These are phyloP conservation scores for Acanthamoeba lenticulata DNA, from an alignment of 208 protist genomes.

Conservation along the genomic window DNA sequence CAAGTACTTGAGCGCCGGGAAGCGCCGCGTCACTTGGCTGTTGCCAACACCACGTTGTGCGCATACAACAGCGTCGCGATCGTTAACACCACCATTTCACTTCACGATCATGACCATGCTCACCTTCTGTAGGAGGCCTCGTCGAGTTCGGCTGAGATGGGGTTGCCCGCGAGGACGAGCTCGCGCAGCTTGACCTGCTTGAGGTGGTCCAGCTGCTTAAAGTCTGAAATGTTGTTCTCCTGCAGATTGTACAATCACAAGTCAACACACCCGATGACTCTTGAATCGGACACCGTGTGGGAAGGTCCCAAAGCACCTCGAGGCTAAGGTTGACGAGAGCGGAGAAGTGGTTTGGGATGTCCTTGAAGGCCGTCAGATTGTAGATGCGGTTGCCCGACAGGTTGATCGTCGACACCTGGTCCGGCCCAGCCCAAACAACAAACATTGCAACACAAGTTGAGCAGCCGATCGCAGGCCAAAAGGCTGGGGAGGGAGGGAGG, in stretches of 20 bases:
- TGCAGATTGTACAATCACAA: neutral
- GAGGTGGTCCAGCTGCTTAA: slow-evolving; percentile 61
- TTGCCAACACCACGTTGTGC: no score
- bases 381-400: slow-evolving; percentile 32
- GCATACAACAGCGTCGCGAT: neutral
- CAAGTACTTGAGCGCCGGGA: slow-evolving; percentile 62
- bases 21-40: slow-evolving; percentile 64
- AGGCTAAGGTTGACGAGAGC: slow-evolving; percentile 49
- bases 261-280: no score
- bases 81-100: neutral
- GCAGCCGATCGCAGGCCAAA: neutral
- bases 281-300: no score
- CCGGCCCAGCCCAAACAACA: neutral
- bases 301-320: neutral
- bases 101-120: neutral
- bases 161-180: slow-evolving; percentile 45
- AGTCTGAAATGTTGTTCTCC: slow-evolving; percentile 54
- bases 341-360: slow-evolving; percentile 39
- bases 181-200: slow-evolving; percentile 64
- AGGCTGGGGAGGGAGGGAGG: neutral
- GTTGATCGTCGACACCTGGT: slow-evolving; percentile 55
- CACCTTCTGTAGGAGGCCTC: slow-evolving; percentile 51
- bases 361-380: slow-evolving; percentile 35
- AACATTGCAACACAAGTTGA: neutral
- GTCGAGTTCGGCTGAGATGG: slow-evolving; percentile 30